Evolutionary conservation across 2,329 filamentous ascomycete species (phyloP).

Genomic region (Xylariaceae sp.): DNA sequence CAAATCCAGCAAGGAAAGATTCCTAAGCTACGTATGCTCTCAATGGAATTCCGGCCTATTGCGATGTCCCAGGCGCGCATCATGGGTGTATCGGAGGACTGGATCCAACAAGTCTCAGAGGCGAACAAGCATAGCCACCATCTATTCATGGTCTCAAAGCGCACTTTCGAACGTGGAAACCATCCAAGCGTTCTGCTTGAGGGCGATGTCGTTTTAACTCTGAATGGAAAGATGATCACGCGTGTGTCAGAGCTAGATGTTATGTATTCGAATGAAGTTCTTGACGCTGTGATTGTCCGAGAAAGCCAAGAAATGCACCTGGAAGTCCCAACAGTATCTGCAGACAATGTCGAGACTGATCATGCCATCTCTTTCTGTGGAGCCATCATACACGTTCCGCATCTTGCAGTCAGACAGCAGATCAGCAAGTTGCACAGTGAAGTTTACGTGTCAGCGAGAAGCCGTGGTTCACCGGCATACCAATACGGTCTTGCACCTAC

Average conservation of each 20-base stretch:
- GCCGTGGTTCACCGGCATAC: conserved; percentile 81
- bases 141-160: conserved; percentile 97
- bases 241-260: conserved; percentile 91
- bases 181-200: conserved; percentile 71
- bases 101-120: conserved; percentile 88
- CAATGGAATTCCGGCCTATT: conserved; percentile 92
- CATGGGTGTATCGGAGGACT: conserved; percentile 95
- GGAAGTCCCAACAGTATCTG: conserved; percentile 82
- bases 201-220: conserved; percentile 87
- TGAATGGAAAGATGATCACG: conserved; percentile 92
- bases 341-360: conserved; percentile 89
- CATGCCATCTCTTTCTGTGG: conserved; percentile 94
- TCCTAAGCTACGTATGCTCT: conserved; percentile 86
- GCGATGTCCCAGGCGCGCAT: conserved; percentile 97
- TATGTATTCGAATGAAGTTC: conserved; percentile 87
- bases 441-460: conserved; percentile 90
- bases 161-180: conserved; percentile 67
- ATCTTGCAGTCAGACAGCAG: conserved; percentile 95
- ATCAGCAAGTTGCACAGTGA: conserved; percentile 96
- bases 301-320: conserved; percentile 80
- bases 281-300: conserved; percentile 86
- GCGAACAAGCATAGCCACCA: conserved; percentile 94
- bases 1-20: conserved; percentile 81
- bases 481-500: conserved; percentile 93
- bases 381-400: conserved; percentile 88